These are phyloP conservation scores for Potentilla sterilis DNA, from an alignment of 306 rosid species.

Conservation along the genomic window DNA sequence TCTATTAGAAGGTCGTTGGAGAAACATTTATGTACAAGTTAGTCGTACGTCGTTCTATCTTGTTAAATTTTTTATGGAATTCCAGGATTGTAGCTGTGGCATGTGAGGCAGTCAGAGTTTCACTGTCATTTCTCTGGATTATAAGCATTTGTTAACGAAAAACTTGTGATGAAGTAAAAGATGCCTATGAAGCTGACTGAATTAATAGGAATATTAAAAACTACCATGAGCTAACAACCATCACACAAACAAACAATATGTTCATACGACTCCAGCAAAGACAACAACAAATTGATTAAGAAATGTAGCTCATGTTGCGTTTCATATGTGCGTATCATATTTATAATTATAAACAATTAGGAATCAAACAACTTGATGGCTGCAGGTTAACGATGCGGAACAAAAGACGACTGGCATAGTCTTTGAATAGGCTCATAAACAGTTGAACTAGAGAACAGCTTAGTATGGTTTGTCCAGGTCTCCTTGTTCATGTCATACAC, in stretches of 20 bases:
- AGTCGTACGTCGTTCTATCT: background rate
- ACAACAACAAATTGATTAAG: background rate
- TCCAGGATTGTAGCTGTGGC: background rate
- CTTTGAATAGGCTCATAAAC: background rate
- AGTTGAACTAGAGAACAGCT: background rate
- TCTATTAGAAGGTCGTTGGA: background rate
- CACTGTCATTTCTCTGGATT: background rate
- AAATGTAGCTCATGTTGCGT: conserved; percentile 6
- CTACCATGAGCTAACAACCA: too few species aligned
- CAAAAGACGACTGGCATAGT: background rate
- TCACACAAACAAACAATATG: background rate
- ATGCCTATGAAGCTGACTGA: background rate
- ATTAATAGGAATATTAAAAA: background rate
- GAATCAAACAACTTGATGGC: background rate
- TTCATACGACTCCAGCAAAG: background rate
- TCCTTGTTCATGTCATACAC: background rate
- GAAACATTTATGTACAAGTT: background rate
- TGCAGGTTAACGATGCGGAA: background rate
- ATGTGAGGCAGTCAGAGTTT: background rate
- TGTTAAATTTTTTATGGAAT: background rate
- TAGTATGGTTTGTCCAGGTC: background rate
- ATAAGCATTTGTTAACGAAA: background rate
- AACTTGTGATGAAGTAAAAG: background rate
- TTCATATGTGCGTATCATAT: background rate
- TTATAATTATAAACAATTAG: too few species aligned